Evolutionary conservation across 495 filamentous ascomycete genomes (phyloP).

Genomic region (Xylaria acuta): DNA sequence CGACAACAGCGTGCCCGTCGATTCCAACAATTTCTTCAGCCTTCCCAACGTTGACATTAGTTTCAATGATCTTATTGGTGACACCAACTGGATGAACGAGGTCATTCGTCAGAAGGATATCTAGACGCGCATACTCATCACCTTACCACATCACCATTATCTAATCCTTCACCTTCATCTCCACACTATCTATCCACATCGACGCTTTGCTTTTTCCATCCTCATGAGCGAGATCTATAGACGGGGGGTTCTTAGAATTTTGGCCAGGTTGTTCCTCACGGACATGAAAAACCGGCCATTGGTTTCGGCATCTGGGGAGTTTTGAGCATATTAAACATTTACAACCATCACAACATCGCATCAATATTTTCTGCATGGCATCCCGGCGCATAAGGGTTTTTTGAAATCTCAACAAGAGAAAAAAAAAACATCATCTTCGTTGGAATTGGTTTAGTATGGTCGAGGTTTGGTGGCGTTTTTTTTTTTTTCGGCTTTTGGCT

Average conservation of each 20-base stretch:
- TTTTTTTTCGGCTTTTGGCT: too few species aligned
- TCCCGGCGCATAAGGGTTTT: slow-evolving; percentile 4
- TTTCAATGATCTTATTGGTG: slow-evolving; percentile 50
- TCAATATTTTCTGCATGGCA: slow-evolving; percentile 4
- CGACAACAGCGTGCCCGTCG: slow-evolving; percentile 36
- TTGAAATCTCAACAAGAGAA: background rate
- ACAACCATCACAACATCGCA: slow-evolving; percentile 5
- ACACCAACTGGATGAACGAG: slow-evolving; percentile 56
- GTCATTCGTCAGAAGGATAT: slow-evolving; percentile 35
- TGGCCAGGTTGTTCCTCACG: slow-evolving; percentile 23
- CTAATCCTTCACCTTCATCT: background rate
- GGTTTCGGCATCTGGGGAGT: slow-evolving; percentile 23
- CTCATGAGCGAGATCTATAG: slow-evolving; percentile 18
- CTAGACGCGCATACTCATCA: background rate
- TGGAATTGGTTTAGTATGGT: background rate
- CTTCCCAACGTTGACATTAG: slow-evolving; percentile 46
- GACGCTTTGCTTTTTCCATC: slow-evolving; percentile 4
- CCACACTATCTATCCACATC: background rate
- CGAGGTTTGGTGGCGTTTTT: background rate
- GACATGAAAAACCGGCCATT: slow-evolving; percentile 14
- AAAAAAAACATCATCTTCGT: background rate
- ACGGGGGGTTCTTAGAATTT: slow-evolving; percentile 5
- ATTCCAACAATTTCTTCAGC: slow-evolving; percentile 37
- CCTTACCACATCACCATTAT: background rate
- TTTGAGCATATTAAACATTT: slow-evolving; percentile 6